Base-by-base conservation (phyloP, 768 basidiomycete genomes). In the Naematelia encephala region DNA sequence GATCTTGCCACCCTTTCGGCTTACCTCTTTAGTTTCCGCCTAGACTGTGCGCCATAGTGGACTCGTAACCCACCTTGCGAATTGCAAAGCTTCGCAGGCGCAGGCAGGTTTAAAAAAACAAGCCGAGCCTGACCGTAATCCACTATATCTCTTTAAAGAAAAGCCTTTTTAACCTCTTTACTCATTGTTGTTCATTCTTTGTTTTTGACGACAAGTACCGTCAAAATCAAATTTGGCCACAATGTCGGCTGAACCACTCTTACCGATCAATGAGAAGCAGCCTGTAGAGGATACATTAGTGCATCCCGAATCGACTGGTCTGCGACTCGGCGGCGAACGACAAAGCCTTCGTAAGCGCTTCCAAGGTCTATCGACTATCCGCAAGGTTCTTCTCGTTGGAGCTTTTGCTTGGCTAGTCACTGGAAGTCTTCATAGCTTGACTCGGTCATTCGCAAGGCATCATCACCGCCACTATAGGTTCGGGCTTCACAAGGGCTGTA, bases 301-400 rank as follows among this genome's bases (percentile, higher is more conserved):
- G 16, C 54, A 61, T 39, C 60, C 60, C 26, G 55, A 43, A 26
- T 61, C 60, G 12, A 53, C 52, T 21, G 58, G 54, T 42, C 16
- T 44, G 27, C 56, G 23, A 28, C 29, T 55, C 14, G 54, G 54
- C 45, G 54, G 54, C 46, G 46, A 44, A 10, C 8, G 28, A 39
- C 34, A 8, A 39, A 39, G 8, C 8, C 34, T 39, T 39, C 8
- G 8, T 39, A 16, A 39, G 34, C 34, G 34, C 8, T 39, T 42
- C 44, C 22, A 29, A 21, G n/a, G 11, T 11, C 43, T 55, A 22
- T 21, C 28, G 5, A 52, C 19, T 2, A 28, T 22, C 34, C 34
- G 14, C 12, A 25, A 39, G 23, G 51, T 39, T 8, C 34, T 39
- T 39, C 34, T 39, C 8, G 34, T 39, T 16, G 34, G 34, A 8